Conservation (phyloP, 495 filamentous ascomycete species). For the Xylaria venustula region DNA sequence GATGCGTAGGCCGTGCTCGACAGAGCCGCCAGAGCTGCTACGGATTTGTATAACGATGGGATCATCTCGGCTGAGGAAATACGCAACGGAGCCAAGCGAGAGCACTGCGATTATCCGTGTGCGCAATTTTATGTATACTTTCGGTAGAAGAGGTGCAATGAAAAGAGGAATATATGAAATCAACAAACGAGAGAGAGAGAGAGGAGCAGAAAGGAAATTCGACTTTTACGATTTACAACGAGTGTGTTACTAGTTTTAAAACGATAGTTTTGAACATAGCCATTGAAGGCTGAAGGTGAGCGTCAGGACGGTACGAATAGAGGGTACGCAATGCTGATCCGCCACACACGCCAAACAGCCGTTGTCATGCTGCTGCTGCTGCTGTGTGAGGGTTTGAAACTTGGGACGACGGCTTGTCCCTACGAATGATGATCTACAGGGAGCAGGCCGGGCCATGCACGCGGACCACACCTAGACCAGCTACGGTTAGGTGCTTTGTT, state of each 20-base stretch:
- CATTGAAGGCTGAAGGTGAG: background rate
- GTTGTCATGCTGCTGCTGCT: background rate
- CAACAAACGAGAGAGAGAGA: background rate
- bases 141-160: background rate
- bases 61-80: conserved; percentile 23
- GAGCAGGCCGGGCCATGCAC: background rate
- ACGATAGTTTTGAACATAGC: too few species aligned
- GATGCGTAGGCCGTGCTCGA: conserved; percentile 21
- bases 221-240: background rate
- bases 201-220: background rate
- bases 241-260: background rate
- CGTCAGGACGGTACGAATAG: background rate
- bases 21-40: conserved; percentile 22
- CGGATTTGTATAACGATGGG: conserved; percentile 23
- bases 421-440: conserved; percentile 1
- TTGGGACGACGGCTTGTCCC: background rate
- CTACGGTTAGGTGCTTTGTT: too few species aligned
- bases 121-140: too few species aligned
- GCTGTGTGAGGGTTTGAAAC: too few species aligned
- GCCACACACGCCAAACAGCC: background rate
- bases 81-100: too few species aligned
- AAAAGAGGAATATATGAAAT: background rate
- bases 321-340: background rate
- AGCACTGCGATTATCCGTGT: background rate
- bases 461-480: too few species aligned